Evolutionary conservation across 139 green algal genomes (phyloP).

Genomic region (Coelastrella sp.): DNA sequence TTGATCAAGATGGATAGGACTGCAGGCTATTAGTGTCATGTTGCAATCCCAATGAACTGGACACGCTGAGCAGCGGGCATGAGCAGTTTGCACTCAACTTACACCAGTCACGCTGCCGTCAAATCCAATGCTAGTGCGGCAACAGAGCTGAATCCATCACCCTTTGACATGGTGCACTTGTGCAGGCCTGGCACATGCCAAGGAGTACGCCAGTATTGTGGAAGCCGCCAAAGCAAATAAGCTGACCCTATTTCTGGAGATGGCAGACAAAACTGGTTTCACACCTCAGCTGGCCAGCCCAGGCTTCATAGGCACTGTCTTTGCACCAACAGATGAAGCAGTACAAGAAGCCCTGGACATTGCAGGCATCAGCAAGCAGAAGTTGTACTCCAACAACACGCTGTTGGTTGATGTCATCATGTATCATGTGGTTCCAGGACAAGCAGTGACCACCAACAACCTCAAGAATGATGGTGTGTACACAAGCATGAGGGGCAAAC

Average conservation of each 20-base stretch:
- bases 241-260: not conserved
- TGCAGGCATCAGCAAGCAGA: slow-evolving; percentile 6
- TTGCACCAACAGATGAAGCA: slow-evolving; percentile 34
- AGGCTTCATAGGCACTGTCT: slow-evolving; percentile 41
- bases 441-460: not conserved
- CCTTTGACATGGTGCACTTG: not conserved
- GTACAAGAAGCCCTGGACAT: not conserved
- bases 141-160: not conserved
- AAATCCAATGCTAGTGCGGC: no score
- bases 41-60: no score
- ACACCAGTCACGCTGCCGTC: no score
- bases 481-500: slow-evolving; percentile 47
- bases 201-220: slow-evolving; percentile 18
- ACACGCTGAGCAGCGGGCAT: no score
- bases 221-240: slow-evolving; percentile 30
- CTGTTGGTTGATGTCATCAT: slow-evolving; percentile 37
- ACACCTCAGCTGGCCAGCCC: slow-evolving; percentile 9
- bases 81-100: no score
- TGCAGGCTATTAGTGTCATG: no score
- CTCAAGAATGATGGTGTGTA: slow-evolving; percentile 21
- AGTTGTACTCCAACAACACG: slow-evolving; percentile 26
- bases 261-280: slow-evolving; percentile 26
- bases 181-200: slow-evolving; percentile 6
- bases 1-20: no score
- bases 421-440: slow-evolving; percentile 43